Conservation (phyloP, 352 stramenopile species). For the Pythium sukuiense region DNA sequence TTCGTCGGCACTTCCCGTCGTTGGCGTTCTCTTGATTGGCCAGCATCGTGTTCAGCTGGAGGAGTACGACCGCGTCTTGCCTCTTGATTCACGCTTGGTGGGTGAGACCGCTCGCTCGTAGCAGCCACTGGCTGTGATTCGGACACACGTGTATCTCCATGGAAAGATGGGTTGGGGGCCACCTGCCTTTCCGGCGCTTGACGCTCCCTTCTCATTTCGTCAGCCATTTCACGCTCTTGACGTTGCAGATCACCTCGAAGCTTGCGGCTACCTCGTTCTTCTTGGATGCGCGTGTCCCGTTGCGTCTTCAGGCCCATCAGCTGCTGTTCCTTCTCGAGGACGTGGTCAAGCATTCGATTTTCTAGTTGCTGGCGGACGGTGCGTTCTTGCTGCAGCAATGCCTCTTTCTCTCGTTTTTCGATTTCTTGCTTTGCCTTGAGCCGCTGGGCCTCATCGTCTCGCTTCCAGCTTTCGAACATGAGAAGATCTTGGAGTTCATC, state of each 20-base stretch:
- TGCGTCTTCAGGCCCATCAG: constrained; percentile 28
- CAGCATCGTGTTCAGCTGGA: neutral
- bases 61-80: neutral
- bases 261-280: constrained; percentile 2
- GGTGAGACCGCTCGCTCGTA: neutral
- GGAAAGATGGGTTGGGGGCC: neutral
- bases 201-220: neutral
- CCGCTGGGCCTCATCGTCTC: constrained; percentile 57
- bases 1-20: neutral
- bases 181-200: neutral
- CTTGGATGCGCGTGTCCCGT: constrained; percentile 13
- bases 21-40: neutral
- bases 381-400: constrained; percentile 50
- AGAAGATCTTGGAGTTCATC: constrained; percentile 71
- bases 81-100: neutral
- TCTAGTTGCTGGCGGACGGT: constrained; percentile 45
- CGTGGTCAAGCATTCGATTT: constrained; percentile 27
- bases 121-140: neutral
- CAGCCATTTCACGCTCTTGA: constrained; percentile 9
- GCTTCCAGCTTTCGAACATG: constrained; percentile 74
- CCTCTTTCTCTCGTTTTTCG: constrained; percentile 43
- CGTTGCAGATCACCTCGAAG: neutral
- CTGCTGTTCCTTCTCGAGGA: constrained; percentile 28
- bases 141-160: neutral
- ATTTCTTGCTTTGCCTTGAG: constrained; percentile 32